Conservation (phyloP, 2,329 filamentous ascomycete species). For the Boeremia lycopersici region DNA sequence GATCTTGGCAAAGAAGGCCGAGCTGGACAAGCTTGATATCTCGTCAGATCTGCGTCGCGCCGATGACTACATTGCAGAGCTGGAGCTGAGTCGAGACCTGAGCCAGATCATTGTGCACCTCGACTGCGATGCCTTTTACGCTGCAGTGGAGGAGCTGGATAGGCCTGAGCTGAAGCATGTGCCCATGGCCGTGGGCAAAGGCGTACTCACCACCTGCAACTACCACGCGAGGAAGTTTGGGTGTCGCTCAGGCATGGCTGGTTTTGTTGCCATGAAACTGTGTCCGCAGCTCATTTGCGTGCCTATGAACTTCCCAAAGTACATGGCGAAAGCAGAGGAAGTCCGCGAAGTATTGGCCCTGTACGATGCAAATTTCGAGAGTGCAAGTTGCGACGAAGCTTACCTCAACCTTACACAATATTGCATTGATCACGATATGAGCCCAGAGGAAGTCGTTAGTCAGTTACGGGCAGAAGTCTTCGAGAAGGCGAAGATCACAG, state of each 20-base stretch:
- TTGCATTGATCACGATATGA: conserved; percentile 70
- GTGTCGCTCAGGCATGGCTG: conserved; percentile 92
- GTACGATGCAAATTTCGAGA: conserved; percentile 93
- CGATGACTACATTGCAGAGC: conserved; percentile 78
- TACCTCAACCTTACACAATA: conserved; percentile 93
- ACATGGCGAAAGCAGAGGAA: conserved; percentile 86
- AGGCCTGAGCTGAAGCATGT: conserved; percentile 82
- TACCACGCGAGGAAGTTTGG: conserved; percentile 90
- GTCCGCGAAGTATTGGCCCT: conserved; percentile 79
- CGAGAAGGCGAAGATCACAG: conserved; percentile 78
- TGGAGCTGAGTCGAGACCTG: conserved; percentile 80
- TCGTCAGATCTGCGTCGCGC: conserved; percentile 74
- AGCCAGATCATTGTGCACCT: conserved; percentile 87
- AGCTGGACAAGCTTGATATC: conserved; percentile 77
- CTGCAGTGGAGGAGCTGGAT: conserved; percentile 79
- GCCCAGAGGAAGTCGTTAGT: conserved; percentile 74
- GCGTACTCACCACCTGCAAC: conserved; percentile 76
- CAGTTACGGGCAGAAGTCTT: conserved; percentile 79
- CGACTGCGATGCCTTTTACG: conserved; percentile 98
- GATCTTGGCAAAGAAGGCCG: conserved; percentile 75
- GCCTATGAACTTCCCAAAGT: conserved; percentile 88
- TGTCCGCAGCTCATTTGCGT: conserved; percentile 85
- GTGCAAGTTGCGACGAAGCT: conserved; percentile 93
- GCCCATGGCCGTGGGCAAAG: conserved; percentile 87
- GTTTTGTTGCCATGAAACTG: conserved; percentile 92